Evolutionary conservation across 352 stramenopile species (phyloP).

Genomic region (Globisporangium echinulatum): DNA sequence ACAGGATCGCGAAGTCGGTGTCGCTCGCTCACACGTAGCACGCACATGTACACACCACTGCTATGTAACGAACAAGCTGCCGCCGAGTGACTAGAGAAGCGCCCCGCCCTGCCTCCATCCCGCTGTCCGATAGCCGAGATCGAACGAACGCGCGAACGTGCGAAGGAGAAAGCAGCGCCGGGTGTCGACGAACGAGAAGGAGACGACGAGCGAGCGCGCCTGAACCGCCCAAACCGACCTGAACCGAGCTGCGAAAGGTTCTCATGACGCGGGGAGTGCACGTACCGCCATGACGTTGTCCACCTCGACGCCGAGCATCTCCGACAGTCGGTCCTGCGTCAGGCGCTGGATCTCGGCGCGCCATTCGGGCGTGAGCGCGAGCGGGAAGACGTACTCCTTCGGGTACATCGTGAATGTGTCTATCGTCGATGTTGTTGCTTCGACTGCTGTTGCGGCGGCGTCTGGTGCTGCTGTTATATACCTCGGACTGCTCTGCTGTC

Average conservation of each 20-base stretch:
- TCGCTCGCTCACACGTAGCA: constrained; percentile 1
- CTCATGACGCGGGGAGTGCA: background rate
- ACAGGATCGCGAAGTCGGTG: too few species aligned
- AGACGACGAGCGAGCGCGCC: background rate
- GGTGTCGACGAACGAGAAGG: background rate
- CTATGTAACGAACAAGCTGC: constrained; percentile 6
- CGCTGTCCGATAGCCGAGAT: too few species aligned
- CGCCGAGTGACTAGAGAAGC: background rate
- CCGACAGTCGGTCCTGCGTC: constrained; percentile 49
- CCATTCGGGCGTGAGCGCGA: constrained; percentile 43
- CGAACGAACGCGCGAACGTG: background rate
- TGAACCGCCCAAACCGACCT: too few species aligned
- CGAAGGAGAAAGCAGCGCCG: background rate
- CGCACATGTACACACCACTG: constrained; percentile 8
- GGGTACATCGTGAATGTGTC: constrained; percentile 10
- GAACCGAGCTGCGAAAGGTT: background rate
- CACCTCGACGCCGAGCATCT: constrained; percentile 79
- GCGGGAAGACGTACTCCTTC: constrained; percentile 58
- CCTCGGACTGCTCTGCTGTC: too few species aligned
- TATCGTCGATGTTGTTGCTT: too few species aligned
- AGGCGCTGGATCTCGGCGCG: constrained; percentile 50
- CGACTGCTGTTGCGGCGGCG: too few species aligned
- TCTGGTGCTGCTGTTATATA: too few species aligned
- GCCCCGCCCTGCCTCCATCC: background rate
- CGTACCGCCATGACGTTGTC: constrained; percentile 84